phyloP scores from a whole-genome alignment of 768 basidiomycete genomes.

The Suillus bovinus region DNA sequence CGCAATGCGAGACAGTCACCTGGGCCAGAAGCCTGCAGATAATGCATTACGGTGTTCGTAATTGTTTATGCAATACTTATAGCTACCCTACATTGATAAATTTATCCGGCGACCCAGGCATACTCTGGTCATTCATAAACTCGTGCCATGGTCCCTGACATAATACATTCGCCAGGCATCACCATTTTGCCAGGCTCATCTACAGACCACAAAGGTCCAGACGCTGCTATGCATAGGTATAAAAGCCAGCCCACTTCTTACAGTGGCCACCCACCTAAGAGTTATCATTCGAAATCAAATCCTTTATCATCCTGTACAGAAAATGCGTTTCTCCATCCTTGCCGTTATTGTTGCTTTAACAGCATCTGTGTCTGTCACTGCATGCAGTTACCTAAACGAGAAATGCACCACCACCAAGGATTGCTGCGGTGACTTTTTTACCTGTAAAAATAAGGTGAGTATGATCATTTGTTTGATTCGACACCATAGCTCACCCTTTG shows the following conservation, averaged over 20 bases:
- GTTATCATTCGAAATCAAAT: not conserved
- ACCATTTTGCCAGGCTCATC: not conserved
- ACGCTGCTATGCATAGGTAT: not conserved
- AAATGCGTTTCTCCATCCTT: not conserved
- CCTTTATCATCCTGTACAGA: not conserved
- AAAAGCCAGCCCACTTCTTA: not conserved
- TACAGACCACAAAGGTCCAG: not conserved
- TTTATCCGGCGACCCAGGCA: too few species aligned
- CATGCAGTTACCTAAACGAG: not conserved
- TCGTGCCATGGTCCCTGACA: not conserved
- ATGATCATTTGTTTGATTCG: not conserved
- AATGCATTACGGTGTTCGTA: too few species aligned
- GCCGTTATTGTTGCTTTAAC: not conserved
- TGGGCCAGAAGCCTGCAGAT: too few species aligned
- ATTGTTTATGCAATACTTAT: too few species aligned
- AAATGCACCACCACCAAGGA: rapidly evolving
- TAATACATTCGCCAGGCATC: not conserved
- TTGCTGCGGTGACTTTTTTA: not conserved
- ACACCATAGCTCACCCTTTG: not conserved
- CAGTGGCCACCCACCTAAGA: not conserved
- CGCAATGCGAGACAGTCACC: too few species aligned
- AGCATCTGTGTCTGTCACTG: not conserved
- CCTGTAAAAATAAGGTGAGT: not conserved
- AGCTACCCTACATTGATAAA: too few species aligned
- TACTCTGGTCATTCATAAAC: not conserved